Evolutionary conservation across 148 eudicot species (phyloP), one percentile per base, ranked within the genome.

Genomic region (Cornus kousa): DNA sequence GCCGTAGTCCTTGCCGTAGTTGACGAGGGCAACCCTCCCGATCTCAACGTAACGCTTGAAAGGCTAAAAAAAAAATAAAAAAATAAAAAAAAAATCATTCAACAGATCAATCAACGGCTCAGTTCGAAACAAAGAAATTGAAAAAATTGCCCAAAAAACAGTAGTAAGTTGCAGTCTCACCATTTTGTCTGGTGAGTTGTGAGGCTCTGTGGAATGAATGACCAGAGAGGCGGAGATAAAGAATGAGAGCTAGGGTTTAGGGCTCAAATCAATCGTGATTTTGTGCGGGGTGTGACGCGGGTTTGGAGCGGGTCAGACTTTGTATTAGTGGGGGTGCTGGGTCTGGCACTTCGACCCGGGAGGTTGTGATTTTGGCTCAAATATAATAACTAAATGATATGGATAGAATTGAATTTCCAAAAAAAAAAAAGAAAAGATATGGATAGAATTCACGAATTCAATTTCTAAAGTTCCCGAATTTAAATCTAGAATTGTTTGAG

Each of bases 41-140:
- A 80, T 75, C 79, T 81, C 83, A 11, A 81, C 79, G 79, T 60
- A 81, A 60, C 83, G 69, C 85, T 78, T 78, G 87, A 89, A 89
- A 79, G 91, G 91, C 91, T 89, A 73, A 67, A 43, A 43, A 43
- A 43, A 43, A 6, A 43, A n/a, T n/a, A n/a, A n/a, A n/a, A n/a
- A n/a, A n/a, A n/a, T n/a, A 43, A 6, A 43, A 43, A 5, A 39
- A 39, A 5, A 43, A 43, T 6, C 10, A 9, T 6, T 4, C 4
- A 43, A 4, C 48, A 43, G 37, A 35, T 35, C 37, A 35, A 35
- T 35, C 39, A 32, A 74, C 46, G 39, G 19, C 28, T 71, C 20
- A 73, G 19, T 79, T 46, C 68, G 16, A 64, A 33, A 8, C 14
- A 17, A 5, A 17, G 31, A 14, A 65, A 7, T 20, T 5, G 28